Conservation (phyloP, 1,284 basidiomycete species). For the Austroboletus niveus region DNA sequence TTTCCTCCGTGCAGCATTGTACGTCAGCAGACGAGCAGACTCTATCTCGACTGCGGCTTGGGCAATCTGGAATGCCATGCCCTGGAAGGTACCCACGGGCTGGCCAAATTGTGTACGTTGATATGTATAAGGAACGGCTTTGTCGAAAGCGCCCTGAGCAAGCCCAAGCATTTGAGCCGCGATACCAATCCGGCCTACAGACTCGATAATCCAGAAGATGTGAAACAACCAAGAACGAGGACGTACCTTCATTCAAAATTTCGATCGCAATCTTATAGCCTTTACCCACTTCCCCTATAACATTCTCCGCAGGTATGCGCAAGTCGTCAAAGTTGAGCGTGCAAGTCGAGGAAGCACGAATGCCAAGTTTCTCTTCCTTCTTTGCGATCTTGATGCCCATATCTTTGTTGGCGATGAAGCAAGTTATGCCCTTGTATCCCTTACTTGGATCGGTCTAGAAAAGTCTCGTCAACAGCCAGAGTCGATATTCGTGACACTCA, state of each 20-base stretch:
- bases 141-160: conserved; percentile 95
- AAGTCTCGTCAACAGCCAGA: neutral
- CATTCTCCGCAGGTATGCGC: conserved; percentile 87
- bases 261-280: conserved; percentile 99
- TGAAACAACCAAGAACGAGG: neutral
- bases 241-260: conserved; percentile 87
- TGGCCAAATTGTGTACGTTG: conserved; percentile 94
- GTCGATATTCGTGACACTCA: conserved; percentile 29
- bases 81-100: conserved; percentile 90
- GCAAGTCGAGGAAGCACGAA: conserved; percentile 96
- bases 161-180: conserved; percentile 97
- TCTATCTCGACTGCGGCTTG: conserved; percentile 88
- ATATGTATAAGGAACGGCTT: conserved; percentile 90
- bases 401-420: conserved; percentile 94
- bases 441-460: conserved; percentile 81
- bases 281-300: conserved; percentile 91
- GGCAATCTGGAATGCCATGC: conserved; percentile 95
- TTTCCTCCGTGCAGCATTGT: conserved; percentile 93
- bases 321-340: conserved; percentile 96
- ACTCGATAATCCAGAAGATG: neutral
- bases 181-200: conserved; percentile 85
- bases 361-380: conserved; percentile 98
- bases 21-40: conserved; percentile 89
- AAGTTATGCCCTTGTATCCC: conserved; percentile 99
- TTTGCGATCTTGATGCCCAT: conserved; percentile 98